A percentile compares a stretch with the other conserved stretches of the same genome.
phyloP scores from a whole-genome alignment of 2,329 filamentous ascomycete genomes.

The Arachnopeziza araneosa region DNA sequence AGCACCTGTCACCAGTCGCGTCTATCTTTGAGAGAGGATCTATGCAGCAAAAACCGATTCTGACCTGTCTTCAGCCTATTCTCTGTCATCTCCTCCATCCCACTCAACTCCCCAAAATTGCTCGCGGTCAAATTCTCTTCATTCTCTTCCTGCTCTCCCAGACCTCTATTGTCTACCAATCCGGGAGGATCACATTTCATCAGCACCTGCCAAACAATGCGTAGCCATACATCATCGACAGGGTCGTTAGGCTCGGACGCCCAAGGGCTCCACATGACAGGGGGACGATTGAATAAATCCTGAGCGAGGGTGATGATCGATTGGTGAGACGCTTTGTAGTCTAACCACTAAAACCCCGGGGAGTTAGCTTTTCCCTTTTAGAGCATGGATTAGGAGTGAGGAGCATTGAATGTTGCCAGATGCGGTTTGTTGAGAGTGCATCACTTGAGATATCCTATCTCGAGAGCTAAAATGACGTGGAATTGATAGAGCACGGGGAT shows the following conservation, averaged over 20 bases:
- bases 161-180: background rate
- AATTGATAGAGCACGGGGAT: too few relatives aligned
- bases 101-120: slow-evolving; percentile 20
- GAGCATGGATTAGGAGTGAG: too few relatives aligned
- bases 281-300: slow-evolving; percentile 12
- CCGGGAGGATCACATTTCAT: background rate
- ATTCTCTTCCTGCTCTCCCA: background rate
- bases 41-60: slow-evolving; percentile 18
- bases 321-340: slow-evolving; percentile 8
- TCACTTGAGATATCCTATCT: too few relatives aligned
- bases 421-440: too few relatives aligned
- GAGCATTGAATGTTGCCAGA: too few relatives aligned
- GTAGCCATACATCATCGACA: slow-evolving; percentile 11
- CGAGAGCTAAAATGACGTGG: too few relatives aligned
- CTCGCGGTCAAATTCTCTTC: slow-evolving; percentile 6
- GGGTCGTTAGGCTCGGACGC: slow-evolving; percentile 9
- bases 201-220: slow-evolving; percentile 16
- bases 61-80: slow-evolving; percentile 17
- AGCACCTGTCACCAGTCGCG: background rate
- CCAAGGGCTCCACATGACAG: slow-evolving; percentile 20
- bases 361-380: too few relatives aligned
- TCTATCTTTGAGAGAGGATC: background rate
- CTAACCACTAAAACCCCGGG: too few relatives aligned
- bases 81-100: slow-evolving; percentile 17
- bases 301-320: slow-evolving; percentile 9